A percentile compares a stretch with the other conserved stretches of the same genome.
Evolutionary conservation across 129 eudicot species (phyloP).

Genomic region (Erigeron canadensis): DNA sequence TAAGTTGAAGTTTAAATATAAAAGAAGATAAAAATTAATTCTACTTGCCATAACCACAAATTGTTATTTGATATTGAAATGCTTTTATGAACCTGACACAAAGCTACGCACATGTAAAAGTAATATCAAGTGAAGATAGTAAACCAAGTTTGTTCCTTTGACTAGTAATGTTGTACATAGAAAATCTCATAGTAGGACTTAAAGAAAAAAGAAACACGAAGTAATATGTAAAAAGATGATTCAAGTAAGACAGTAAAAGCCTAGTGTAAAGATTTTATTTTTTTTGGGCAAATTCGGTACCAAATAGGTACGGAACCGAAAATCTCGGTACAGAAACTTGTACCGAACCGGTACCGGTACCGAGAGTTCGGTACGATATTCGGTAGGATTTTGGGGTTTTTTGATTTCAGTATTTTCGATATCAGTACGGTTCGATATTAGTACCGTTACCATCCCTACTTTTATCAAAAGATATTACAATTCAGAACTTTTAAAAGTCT

Average conservation of each 20-base stretch:
- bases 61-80: background rate
- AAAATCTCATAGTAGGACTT: background rate
- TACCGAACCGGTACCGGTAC: too few relatives aligned
- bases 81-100: conserved; percentile 58
- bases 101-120: conserved; percentile 49
- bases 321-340: too few relatives aligned
- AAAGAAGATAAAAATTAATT: conserved; percentile 9
- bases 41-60: conserved; percentile 10
- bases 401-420: too few relatives aligned
- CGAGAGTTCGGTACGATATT: too few relatives aligned
- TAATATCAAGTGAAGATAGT: conserved; percentile 11
- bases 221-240: background rate
- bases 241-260: background rate
- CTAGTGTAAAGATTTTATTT: too few relatives aligned
- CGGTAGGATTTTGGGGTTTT: too few relatives aligned
- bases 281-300: too few relatives aligned
- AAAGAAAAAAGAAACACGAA: background rate
- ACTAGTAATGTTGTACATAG: background rate
- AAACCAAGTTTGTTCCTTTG: background rate
- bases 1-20: background rate
- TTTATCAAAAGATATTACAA: too few relatives aligned
- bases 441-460: too few relatives aligned
- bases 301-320: too few relatives aligned
- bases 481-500: too few relatives aligned
- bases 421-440: too few relatives aligned